Evolutionary conservation across 192 early-diverging fungal genomes (phyloP).

Genomic region (Thamnidium elegans): DNA sequence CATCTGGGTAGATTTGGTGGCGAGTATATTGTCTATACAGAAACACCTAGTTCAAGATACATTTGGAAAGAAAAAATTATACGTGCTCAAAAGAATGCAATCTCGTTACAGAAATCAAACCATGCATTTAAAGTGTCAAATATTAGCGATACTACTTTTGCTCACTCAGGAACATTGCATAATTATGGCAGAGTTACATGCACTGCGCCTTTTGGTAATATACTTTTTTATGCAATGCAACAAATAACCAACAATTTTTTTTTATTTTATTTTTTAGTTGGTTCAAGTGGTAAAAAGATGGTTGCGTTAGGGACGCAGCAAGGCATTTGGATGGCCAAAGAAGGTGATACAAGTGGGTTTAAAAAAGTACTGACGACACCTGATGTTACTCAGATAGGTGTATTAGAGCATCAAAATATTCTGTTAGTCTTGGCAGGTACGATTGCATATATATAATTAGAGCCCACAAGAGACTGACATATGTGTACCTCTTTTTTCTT

Average conservation of each 20-base stretch:
- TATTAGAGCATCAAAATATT: conserved; percentile 75
- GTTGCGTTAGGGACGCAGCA: conserved; percentile 79
- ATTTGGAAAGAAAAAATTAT: conserved; percentile 82
- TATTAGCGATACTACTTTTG: conserved; percentile 46
- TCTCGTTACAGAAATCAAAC: conserved; percentile 26
- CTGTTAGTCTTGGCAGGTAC: conserved; percentile 73
- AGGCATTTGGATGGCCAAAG: conserved; percentile 60
- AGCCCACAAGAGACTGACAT: background rate
- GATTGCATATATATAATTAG: background rate
- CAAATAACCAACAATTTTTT: background rate
- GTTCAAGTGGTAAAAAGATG: conserved; percentile 41
- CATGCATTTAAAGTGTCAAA: conserved; percentile 46
- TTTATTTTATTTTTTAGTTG: conserved; percentile 4
- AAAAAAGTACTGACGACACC: conserved; percentile 52
- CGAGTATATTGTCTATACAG: conserved; percentile 63
- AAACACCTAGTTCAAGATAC: conserved; percentile 20
- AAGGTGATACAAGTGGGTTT: conserved; percentile 27
- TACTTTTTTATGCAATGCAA: background rate
- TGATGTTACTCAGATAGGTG: conserved; percentile 74
- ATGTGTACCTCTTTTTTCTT: conserved; percentile 1
- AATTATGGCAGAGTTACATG: conserved; percentile 50
- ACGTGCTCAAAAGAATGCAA: conserved; percentile 42
- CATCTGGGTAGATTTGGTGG: conserved; percentile 74
- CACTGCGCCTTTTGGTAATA: conserved; percentile 45
- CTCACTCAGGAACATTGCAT: conserved; percentile 26